Evolutionary conservation across 208 protist species (phyloP).

Genomic region (Trichomonas tenax): DNA sequence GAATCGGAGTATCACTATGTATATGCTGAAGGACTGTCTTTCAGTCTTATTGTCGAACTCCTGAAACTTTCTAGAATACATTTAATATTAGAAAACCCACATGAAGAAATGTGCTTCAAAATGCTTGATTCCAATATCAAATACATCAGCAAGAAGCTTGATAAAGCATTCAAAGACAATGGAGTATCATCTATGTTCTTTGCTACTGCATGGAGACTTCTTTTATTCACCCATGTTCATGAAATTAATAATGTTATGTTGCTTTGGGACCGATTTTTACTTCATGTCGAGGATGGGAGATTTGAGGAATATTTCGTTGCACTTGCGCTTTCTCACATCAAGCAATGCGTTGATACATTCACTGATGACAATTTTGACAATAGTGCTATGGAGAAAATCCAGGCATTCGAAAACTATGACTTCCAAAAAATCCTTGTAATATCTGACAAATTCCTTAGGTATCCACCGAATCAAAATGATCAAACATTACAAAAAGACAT

Average conservation of each 20-base stretch:
- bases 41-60: neutral
- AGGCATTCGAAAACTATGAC: neutral
- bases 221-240: neutral
- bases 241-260: neutral
- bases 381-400: neutral
- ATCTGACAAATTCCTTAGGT: neutral
- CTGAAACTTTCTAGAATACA: neutral
- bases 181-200: neutral
- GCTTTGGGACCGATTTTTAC: neutral
- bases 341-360: neutral
- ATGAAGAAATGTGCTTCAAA: neutral
- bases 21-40: neutral
- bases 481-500: neutral
- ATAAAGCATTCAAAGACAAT: neutral
- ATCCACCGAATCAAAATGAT: neutral
- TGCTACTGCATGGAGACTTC: neutral
- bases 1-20: no score
- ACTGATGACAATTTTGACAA: neutral
- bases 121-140: neutral
- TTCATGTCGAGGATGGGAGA: neutral
- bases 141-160: neutral
- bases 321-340: neutral
- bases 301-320: neutral
- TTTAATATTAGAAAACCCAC: neutral
- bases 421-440: neutral